Base-by-base conservation (phyloP, 2,329 filamentous ascomycete genomes). In the Penicillium concentricum region DNA sequence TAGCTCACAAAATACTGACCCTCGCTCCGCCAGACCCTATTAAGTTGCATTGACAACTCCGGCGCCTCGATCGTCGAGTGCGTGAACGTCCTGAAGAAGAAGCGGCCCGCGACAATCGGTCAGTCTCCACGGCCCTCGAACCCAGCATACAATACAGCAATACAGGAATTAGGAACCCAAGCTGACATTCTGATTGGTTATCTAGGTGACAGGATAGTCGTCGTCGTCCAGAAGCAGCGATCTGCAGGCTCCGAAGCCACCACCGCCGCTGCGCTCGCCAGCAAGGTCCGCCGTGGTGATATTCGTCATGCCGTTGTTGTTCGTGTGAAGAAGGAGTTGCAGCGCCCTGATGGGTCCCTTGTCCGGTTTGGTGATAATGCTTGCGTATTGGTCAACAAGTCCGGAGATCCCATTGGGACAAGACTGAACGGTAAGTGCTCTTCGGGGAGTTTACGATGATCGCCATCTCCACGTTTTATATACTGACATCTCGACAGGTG, bases 21-120 rank as follows among this genome's bases (percentile, higher is more conserved):
- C 4, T 7, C 2, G 8, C 20, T 38, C 6, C 13, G 18, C 24
- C 67, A 97, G 94, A 90, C 92, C 74, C 91, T 99, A 86, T 85
- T 99, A 70, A 97, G 94, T 80, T 97, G 94, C 87, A 97, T 99
- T 86, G 94, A 99, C 88, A 99, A 97, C 82, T 97, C 94, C 64
- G 94, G 94, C 74, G 94, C 94, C 67, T 92, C 94, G 69, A 83
- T 99, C 66, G 94, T 97, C 79, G 94, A 99, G 81, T 99, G 94
- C 80, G 90, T 89, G 74, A 89, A 93, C 74, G 89, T 97, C 61
- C 82, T 99, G 70, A 91, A 91, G 72, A 94, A 93, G 80, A 96
- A 97, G 81, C 86, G 88, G 48, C 69, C 76, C 70, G 94, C 93
- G 58, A 88, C 87, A 71, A 92, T 99, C 71, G 94, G 92, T 96